Conservation (phyloP, 192 early-diverging fungal genomes). For the Mortierella hygrophila region DNA sequence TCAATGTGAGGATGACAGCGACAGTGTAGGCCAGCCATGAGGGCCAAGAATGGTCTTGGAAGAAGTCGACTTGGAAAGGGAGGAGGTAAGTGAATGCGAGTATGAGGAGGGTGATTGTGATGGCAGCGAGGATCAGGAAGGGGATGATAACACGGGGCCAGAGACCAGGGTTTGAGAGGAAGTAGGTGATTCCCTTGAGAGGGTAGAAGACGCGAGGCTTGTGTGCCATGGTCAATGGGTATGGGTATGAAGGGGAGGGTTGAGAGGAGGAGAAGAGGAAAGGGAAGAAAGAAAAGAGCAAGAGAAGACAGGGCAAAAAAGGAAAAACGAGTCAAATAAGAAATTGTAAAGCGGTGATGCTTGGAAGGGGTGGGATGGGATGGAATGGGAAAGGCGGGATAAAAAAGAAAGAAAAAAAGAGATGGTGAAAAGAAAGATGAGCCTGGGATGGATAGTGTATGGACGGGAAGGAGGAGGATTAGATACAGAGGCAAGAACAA, state of each 20-base stretch:
- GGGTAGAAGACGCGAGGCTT: conserved; percentile 49
- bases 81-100: conserved; percentile 66
- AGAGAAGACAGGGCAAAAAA: background rate
- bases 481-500: background rate
- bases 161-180: conserved; percentile 46
- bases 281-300: background rate
- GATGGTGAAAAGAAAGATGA: background rate
- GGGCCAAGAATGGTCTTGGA: conserved; percentile 60
- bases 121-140: conserved; percentile 44
- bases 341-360: background rate
- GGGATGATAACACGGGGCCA: conserved; percentile 49
- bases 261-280: background rate
- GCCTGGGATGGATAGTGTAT: background rate
- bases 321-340: no score
- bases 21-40: conserved; percentile 67
- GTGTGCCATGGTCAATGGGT: conserved; percentile 22
- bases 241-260: background rate
- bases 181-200: conserved; percentile 55
- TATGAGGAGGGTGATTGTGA: conserved; percentile 32
- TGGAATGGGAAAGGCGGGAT: background rate
- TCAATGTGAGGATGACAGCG: conserved; percentile 62
- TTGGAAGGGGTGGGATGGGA: background rate
- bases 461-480: background rate
- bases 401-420: background rate
- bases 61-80: conserved; percentile 66